phyloP scores from a whole-genome alignment of 106 monocot species.

The Dioscorea zingiberensis region DNA sequence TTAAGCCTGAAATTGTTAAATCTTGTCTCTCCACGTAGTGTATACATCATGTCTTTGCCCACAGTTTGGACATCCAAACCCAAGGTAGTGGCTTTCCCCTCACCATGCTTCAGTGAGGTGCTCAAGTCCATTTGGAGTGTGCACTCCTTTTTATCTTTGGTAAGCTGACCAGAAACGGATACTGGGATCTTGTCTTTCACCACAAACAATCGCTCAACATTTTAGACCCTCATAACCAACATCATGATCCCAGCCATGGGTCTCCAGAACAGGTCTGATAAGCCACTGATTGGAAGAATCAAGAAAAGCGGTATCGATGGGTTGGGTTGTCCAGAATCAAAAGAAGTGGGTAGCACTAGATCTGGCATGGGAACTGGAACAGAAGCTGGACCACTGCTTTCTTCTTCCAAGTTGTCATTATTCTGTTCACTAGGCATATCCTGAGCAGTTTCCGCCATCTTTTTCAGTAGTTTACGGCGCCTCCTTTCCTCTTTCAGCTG shows the following conservation, averaged over 20 bases:
- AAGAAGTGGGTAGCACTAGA: constrained; percentile 73
- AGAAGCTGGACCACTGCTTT: constrained; percentile 47
- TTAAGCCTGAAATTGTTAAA: constrained; percentile 55
- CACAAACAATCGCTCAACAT: constrained; percentile 68
- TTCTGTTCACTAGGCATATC: constrained; percentile 24
- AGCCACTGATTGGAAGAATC: constrained; percentile 76
- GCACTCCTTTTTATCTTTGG: constrained; percentile 98
- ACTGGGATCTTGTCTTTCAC: constrained; percentile 71
- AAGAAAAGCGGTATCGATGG: constrained; percentile 81
- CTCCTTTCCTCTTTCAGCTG: constrained; percentile 84
- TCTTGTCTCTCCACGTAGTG: constrained; percentile 72
- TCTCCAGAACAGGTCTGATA: constrained; percentile 89
- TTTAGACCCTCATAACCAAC: constrained; percentile 96
- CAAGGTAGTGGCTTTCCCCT: constrained; percentile 46
- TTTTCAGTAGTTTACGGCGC: constrained; percentile 46
- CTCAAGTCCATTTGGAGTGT: constrained; percentile 84
- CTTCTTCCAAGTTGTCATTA: constrained; percentile 51
- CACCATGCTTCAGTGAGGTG: constrained; percentile 74
- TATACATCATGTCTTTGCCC: constrained; percentile 88
- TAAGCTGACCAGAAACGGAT: constrained; percentile 85
- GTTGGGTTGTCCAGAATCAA: constrained; percentile 93
- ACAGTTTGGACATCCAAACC: constrained; percentile 81
- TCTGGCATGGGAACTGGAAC: constrained; percentile 92
- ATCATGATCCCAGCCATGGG: constrained; percentile 98
- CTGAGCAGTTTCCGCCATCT: constrained; percentile 34